Evolutionary conservation across 1,139 yeast species (phyloP), one percentile per base, ranked within the genome.

Genomic region (Nadsonia commutata): DNA sequence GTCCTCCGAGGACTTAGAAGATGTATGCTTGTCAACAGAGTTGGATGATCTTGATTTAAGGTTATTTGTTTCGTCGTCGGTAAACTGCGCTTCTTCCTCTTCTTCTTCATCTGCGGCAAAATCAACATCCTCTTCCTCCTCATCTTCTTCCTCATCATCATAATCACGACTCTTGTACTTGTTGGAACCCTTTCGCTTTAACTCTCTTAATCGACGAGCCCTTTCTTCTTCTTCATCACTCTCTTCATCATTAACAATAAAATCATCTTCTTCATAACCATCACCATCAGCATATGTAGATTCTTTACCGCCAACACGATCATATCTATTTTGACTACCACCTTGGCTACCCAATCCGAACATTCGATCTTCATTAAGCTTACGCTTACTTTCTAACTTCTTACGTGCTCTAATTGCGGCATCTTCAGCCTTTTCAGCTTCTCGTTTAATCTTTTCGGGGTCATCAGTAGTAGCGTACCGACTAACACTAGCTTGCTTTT

Each of bases 371-470:
- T 68, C 78, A 73, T 61, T 80, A 74, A 62, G 81, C 74, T 57
- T 74, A 65, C 48, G 78, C 70, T 63, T 83, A 76, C 52, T 77
- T 43, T 66, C 70, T 11, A 67, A 65, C 52, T 64, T 64, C 36
- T 65, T 56, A 3, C 70, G 57, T n/a, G 70, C 70, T 39, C 59
- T 55, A 36, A 63, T 53, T 41, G 60, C 62, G 49, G 55, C 52
- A 38, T 55, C 75, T 55, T 81, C 94, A 49, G 76, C 78, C 63
- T 77, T 83, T 58, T 85, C 95, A 31, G 88, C 78, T 53, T 77
- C 77, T 56, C 83, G 75, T 56, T 86, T 88, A 51, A 79, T 78
- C 60, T 80, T 68, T 59, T 85, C 84, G 2, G 98, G 98, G 65
- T 90, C 98, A 48, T 76, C 81, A 21, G 76, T 74, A 2, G 95